Base-by-base conservation (phyloP, 495 filamentous ascomycete species). In the Podospora didyma region DNA sequence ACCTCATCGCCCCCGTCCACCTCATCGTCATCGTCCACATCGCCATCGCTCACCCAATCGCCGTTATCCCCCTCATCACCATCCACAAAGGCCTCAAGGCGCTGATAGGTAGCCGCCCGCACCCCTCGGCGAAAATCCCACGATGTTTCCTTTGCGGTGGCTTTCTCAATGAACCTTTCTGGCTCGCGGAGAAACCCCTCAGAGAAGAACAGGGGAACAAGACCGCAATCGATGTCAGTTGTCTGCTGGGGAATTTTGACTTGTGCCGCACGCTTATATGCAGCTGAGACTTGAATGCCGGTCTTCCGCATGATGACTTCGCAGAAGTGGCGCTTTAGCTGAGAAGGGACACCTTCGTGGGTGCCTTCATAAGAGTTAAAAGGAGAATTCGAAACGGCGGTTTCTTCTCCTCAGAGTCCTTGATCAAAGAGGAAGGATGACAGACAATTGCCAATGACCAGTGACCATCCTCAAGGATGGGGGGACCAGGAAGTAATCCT, bases 231-330 rank as follows among this genome's bases (percentile, higher is more conserved):
- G 49, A 51, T 35, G 49, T 3, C 26, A 51, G 31, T 51, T 37
- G 22, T 51, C 49, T 51, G 28, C 49, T 51, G 49, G 26, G 49
- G 49, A 51, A 51, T 51, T 51, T 51, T 37, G 49, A 51, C 49
- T 9, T 51, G 49, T 51, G 37, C 49, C 26, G 28, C 26, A 35
- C 10, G 49, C 26, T 51, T 51, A 35, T 31, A 35, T 51, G 24
- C 7, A 37, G 14, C 16, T 35, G 26, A 35, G 49, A 51, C 26
- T 20, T 34, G 10, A 11, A 10, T n/a, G 28, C 23, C 28, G 49
- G 49, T 51, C 49, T 51, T 51, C 23, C 19, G 49, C 49, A 10
- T 51, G 22, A 51, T 51, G 28, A 51, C 49, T 51, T 51, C 12
- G 26, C 49, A 51, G 49, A 51, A 51, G 28, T 51, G 49, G 49